phyloP scores from a whole-genome alignment of 768 basidiomycete species.

The Cytidiella melzeri region DNA sequence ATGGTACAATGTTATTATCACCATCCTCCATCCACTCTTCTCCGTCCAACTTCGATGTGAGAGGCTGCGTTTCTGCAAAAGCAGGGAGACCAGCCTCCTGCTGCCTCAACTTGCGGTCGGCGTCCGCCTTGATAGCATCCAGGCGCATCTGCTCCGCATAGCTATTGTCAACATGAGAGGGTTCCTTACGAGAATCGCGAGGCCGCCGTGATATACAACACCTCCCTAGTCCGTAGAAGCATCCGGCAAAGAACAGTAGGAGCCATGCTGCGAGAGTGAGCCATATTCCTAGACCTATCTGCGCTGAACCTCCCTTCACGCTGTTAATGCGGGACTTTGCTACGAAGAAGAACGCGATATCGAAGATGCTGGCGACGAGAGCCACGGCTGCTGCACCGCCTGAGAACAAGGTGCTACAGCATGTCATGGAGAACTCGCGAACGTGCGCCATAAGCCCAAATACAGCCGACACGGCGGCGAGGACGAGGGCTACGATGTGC shows the following conservation, averaged over 20 bases:
- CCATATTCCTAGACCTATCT: constrained; percentile 89
- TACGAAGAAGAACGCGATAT: constrained; percentile 85
- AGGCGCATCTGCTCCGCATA: constrained; percentile 67
- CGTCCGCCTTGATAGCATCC: constrained; percentile 83
- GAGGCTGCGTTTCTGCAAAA: constrained; percentile 66
- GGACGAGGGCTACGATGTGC: constrained; percentile 80
- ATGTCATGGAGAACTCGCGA: constrained; percentile 79
- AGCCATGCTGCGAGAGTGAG: constrained; percentile 83
- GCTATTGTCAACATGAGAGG: constrained; percentile 19
- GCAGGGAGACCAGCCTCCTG: constrained; percentile 68
- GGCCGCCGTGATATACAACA: constrained; percentile 71
- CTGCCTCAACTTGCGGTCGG: constrained; percentile 71
- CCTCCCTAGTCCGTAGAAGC: constrained; percentile 78
- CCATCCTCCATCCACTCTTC: constrained; percentile 52
- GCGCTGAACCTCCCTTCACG: constrained; percentile 66
- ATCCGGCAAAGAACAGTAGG: constrained; percentile 85
- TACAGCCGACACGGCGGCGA: constrained; percentile 63
- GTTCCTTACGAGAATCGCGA: constrained; percentile 27
- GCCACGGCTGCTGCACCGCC: constrained; percentile 76
- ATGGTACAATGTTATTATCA: constrained; percentile 18
- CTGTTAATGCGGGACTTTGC: constrained; percentile 78
- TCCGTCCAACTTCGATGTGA: constrained; percentile 50
- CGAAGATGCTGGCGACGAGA: constrained; percentile 87
- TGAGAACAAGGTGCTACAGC: constrained; percentile 75
- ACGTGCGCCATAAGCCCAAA: constrained; percentile 88